These are phyloP conservation scores for Syzygium syzygioides DNA, from an alignment of 441 rosid genomes.

Conservation along the genomic window DNA sequence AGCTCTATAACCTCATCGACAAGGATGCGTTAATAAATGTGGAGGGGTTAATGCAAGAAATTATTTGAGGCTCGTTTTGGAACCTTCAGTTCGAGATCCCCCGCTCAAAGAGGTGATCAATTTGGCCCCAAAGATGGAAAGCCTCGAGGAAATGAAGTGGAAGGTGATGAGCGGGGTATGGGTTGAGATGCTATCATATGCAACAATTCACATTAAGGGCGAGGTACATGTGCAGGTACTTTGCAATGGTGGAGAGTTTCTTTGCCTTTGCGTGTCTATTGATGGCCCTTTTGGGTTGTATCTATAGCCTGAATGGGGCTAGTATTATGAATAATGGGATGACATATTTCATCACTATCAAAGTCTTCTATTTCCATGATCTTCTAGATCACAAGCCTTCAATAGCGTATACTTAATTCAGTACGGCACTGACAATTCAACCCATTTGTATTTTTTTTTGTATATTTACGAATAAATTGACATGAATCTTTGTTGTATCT, in stretches of 20 bases:
- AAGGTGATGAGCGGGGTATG: neutral
- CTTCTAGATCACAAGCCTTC: neutral
- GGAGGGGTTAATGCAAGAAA: neutral
- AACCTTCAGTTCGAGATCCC: neutral
- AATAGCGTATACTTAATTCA: fast-evolving
- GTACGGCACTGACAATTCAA: neutral
- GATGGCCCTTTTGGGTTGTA: neutral
- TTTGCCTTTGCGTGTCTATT: neutral
- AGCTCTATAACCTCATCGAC: neutral
- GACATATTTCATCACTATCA: neutral
- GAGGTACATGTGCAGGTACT: neutral
- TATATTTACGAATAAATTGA: neutral
- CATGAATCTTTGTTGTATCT: neutral
- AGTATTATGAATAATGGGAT: neutral
- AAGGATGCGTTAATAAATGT: neutral
- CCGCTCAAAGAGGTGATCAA: neutral
- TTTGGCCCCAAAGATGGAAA: neutral
- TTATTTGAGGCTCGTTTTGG: neutral
- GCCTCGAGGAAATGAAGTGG: neutral
- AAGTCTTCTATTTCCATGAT: neutral
- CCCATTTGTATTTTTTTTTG: neutral
- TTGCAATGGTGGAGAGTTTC: neutral
- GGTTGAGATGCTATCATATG: neutral
- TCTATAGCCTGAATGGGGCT: neutral
- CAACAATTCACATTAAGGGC: neutral